Evolutionary conservation across 2,329 filamentous ascomycete species (phyloP).

Genomic region (Cytospora paraplurivora): DNA sequence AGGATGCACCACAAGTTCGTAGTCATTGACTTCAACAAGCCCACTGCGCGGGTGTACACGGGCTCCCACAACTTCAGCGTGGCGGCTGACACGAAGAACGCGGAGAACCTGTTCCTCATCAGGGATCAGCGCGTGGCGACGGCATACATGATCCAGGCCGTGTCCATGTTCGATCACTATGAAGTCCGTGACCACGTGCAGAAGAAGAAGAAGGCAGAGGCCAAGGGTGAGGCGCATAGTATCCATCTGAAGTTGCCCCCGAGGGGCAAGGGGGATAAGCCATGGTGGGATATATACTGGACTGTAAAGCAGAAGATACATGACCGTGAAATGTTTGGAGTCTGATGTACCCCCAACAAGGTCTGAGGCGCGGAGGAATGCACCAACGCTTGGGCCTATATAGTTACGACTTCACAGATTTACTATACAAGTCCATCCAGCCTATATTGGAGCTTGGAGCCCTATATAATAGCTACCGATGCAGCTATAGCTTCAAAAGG

Average conservation of each 20-base stretch:
- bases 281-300: conserved; percentile 34
- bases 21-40: conserved; percentile 32
- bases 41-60: conserved; percentile 32
- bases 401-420: no score
- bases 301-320: conserved; percentile 29
- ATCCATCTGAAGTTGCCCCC: conserved; percentile 30
- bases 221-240: conserved; percentile 26
- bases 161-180: conserved; percentile 33
- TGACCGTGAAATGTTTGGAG: conserved; percentile 31
- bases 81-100: conserved; percentile 31
- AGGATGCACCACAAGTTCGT: conserved; percentile 34
- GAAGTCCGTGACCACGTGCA: conserved; percentile 29
- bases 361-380: background rate
- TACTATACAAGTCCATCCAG: no score
- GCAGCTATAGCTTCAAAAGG: no score
- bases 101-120: conserved; percentile 31
- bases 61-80: conserved; percentile 33
- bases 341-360: conserved; percentile 5
- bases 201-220: conserved; percentile 27
- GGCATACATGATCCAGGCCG: conserved; percentile 32
- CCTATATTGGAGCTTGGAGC: no score
- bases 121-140: conserved; percentile 31
- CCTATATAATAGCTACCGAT: no score
- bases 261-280: conserved; percentile 22
- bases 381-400: background rate